Evolutionary conservation across 2,329 filamentous ascomycete species (phyloP).

Genomic region (Fusarium sp.): DNA sequence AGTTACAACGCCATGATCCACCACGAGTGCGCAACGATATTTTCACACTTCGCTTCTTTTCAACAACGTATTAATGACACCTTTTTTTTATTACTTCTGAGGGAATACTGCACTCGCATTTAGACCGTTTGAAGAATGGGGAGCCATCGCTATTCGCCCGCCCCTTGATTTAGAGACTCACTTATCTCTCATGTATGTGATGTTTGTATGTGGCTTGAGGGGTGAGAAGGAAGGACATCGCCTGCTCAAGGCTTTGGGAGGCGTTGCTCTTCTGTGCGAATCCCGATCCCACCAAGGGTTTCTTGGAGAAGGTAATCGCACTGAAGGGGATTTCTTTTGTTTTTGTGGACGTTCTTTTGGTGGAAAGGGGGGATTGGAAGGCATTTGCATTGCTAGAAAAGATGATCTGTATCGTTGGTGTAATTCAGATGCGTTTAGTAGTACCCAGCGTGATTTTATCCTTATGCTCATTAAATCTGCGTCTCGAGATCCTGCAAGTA

Average conservation of each 20-base stretch:
- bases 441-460: slow-evolving; percentile 35
- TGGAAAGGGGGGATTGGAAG: slow-evolving; percentile 21
- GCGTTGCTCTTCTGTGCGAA: slow-evolving; percentile 21
- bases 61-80: slow-evolving; percentile 36
- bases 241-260: slow-evolving; percentile 15
- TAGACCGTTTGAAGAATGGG: slow-evolving; percentile 14
- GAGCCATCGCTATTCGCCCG: background rate
- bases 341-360: slow-evolving; percentile 17
- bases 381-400: slow-evolving; percentile 36
- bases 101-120: slow-evolving; percentile 25
- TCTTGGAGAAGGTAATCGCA: slow-evolving; percentile 12
- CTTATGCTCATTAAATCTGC: slow-evolving; percentile 18
- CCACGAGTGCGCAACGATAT: slow-evolving; percentile 29
- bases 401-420: slow-evolving; percentile 38
- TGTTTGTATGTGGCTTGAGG: background rate
- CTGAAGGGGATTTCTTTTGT: slow-evolving; percentile 30
- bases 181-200: background rate
- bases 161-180: background rate
- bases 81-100: slow-evolving; percentile 17
- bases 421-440: slow-evolving; percentile 38
- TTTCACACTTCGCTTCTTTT: slow-evolving; percentile 26
- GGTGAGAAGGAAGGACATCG: slow-evolving; percentile 5
- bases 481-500: slow-evolving; percentile 5
- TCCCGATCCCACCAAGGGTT: slow-evolving; percentile 5
- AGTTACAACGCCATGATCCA: slow-evolving; percentile 16